phyloP scores from a whole-genome alignment of 2,329 filamentous ascomycete genomes.

The Alternaria brassicicola region DNA sequence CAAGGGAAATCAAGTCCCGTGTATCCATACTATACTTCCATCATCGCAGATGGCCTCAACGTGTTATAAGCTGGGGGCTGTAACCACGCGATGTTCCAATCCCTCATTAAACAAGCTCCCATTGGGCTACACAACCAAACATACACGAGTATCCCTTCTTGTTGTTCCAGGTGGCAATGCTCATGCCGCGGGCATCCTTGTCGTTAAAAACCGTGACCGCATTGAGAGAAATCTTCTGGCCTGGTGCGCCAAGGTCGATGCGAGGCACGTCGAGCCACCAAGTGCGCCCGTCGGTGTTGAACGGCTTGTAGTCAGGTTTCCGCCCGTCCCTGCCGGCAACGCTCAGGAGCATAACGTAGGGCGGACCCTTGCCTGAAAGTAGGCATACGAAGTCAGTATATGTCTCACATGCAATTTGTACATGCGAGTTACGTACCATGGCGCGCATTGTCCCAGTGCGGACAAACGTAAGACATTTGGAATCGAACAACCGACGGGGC shows the following conservation, averaged over 20 bases:
- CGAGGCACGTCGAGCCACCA: constrained; percentile 77
- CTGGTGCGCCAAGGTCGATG: constrained; percentile 55
- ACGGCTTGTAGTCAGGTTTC: constrained; percentile 70
- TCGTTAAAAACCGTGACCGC: constrained; percentile 63
- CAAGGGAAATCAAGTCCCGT: constrained; percentile 4
- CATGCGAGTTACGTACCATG: too few species aligned
- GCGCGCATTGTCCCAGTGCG: constrained; percentile 78
- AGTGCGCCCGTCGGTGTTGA: constrained; percentile 75
- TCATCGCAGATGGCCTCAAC: neutral
- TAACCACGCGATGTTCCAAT: neutral
- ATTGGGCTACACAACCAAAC: constrained; percentile 60
- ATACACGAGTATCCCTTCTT: constrained; percentile 44
- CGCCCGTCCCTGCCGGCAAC: constrained; percentile 67
- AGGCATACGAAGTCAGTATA: too few species aligned
- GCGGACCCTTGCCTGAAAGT: constrained; percentile 66
- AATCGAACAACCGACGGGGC: constrained; percentile 66
- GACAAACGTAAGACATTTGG: constrained; percentile 78
- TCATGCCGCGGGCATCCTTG: constrained; percentile 60
- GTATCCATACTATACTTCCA: constrained; percentile 16
- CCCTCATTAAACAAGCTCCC: constrained; percentile 56
- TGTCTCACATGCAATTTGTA: too few species aligned
- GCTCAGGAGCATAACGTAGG: constrained; percentile 72
- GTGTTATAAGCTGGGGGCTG: neutral
- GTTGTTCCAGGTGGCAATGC: constrained; percentile 46
- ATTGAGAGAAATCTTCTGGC: constrained; percentile 68